phyloP scores from a whole-genome alignment of 768 basidiomycete genomes.

The Tremella mesenterica region DNA sequence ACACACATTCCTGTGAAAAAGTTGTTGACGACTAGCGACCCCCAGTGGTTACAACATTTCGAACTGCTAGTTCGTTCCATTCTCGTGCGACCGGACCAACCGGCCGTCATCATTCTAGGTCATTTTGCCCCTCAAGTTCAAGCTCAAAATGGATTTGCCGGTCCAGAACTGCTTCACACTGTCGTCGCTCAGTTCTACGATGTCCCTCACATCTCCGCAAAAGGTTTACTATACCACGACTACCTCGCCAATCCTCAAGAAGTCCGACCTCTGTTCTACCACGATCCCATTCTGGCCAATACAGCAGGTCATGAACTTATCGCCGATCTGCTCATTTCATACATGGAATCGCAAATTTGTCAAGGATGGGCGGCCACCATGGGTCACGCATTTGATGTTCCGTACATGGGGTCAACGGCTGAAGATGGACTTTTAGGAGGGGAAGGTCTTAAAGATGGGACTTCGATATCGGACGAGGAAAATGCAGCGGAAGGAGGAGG shows the following conservation, averaged over 20 bases:
- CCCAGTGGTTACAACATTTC: slow-evolving; percentile 67
- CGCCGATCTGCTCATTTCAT: slow-evolving; percentile 77
- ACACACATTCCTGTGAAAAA: background rate
- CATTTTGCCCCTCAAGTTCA: slow-evolving; percentile 87
- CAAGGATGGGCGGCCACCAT: slow-evolving; percentile 67
- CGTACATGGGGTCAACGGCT: slow-evolving; percentile 45
- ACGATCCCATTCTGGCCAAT: slow-evolving; percentile 76
- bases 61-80: slow-evolving; percentile 87
- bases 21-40: slow-evolving; percentile 51
- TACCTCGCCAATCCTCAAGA: slow-evolving; percentile 66
- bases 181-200: slow-evolving; percentile 96
- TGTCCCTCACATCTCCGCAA: slow-evolving; percentile 72
- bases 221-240: slow-evolving; percentile 69
- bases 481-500: slow-evolving; percentile 29
- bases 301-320: slow-evolving; percentile 71
- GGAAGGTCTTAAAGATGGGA: background rate
- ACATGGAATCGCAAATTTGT: slow-evolving; percentile 84
- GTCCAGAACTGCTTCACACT: slow-evolving; percentile 82
- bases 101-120: slow-evolving; percentile 88
- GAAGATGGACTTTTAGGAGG: slow-evolving; percentile 1
- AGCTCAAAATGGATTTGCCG: slow-evolving; percentile 67
- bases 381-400: slow-evolving; percentile 59
- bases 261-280: slow-evolving; percentile 61
- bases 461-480: slow-evolving; percentile 18
- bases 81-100: slow-evolving; percentile 77